Percentiles rank a stretch among this genome's conserved stretches.
Evolutionary conservation across 192 early-diverging fungal genomes (phyloP).

Genomic region (Coemansia sp.): DNA sequence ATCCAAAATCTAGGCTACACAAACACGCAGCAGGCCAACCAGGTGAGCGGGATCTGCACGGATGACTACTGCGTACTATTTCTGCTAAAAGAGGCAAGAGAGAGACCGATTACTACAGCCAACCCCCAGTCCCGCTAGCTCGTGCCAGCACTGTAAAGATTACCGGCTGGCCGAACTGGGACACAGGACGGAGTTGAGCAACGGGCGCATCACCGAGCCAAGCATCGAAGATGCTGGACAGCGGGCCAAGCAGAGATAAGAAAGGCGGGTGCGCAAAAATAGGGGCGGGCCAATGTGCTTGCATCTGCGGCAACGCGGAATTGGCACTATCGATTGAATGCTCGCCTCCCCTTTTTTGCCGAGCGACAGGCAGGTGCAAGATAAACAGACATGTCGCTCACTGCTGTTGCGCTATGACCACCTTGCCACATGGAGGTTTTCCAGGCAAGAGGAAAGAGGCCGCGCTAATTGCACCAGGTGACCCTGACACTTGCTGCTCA

Average conservation of each 20-base stretch:
- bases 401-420: conserved; percentile 4
- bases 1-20: background rate
- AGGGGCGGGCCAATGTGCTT: conserved; percentile 2
- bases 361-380: conserved; percentile 2
- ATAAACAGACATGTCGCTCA: background rate
- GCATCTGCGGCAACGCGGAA: background rate
- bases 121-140: background rate
- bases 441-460: background rate
- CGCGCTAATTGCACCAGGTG: conserved; percentile 1
- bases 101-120: background rate
- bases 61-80: conserved; percentile 3
- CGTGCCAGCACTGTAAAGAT: background rate
- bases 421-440: conserved; percentile 7
- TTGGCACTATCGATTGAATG: conserved; percentile 2
- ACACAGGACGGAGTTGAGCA: background rate
- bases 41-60: conserved; percentile 4
- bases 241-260: background rate
- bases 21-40: conserved; percentile 1
- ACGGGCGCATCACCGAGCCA: background rate
- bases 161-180: background rate
- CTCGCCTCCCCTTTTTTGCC: background rate
- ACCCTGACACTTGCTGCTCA: background rate
- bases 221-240: background rate
- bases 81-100: background rate
- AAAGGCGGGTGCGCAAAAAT: background rate